Percentiles rank a stretch among this genome's conserved stretches.
Conservation (phyloP, 805 yeast species). For the Ascoidea asiatica region DNA sequence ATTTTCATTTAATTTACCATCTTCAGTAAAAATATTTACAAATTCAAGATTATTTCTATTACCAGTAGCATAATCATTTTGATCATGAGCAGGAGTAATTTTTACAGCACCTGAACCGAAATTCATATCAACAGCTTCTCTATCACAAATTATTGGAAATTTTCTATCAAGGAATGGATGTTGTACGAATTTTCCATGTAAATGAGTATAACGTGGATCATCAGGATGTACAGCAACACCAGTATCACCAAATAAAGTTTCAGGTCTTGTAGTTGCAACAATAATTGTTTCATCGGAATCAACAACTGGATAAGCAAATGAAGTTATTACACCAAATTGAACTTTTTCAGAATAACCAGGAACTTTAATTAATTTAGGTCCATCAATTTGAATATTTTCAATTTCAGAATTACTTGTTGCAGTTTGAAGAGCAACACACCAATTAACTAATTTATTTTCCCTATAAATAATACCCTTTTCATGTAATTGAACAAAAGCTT, state of each 20-base stretch:
- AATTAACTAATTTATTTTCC: conserved; percentile 84
- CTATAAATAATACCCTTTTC: conserved; percentile 95
- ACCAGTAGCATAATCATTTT: conserved; percentile 93
- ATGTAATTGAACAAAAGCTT: conserved; percentile 82
- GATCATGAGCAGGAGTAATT: conserved; percentile 97
- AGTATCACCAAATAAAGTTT: conserved; percentile 95
- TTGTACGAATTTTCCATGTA: conserved; percentile 83
- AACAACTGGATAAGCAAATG: conserved; percentile 83
- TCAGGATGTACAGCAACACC: conserved; percentile 97
- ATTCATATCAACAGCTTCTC: conserved; percentile 96
- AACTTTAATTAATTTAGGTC: conserved; percentile 66
- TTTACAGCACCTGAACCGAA: conserved; percentile 99
- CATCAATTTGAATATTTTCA: conserved; percentile 79
- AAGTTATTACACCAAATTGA: conserved; percentile 95
- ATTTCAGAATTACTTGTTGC: conserved; percentile 95
- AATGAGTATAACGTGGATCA: conserved; percentile 82
- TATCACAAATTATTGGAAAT: conserved; percentile 79
- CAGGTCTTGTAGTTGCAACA: conserved; percentile 98
- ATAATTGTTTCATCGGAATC: conserved; percentile 63
- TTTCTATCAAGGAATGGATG: conserved; percentile 84
- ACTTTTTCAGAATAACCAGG: conserved; percentile 86
- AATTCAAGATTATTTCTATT: conserved; percentile 84
- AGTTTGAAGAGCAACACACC: conserved; percentile 92
- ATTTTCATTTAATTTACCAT: conserved; percentile 79
- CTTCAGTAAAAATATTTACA: conserved; percentile 83